Evolutionary conservation across 78 protist species (phyloP), one percentile per base, ranked within the genome.

Genomic region (Speleostelium caveatum): DNA sequence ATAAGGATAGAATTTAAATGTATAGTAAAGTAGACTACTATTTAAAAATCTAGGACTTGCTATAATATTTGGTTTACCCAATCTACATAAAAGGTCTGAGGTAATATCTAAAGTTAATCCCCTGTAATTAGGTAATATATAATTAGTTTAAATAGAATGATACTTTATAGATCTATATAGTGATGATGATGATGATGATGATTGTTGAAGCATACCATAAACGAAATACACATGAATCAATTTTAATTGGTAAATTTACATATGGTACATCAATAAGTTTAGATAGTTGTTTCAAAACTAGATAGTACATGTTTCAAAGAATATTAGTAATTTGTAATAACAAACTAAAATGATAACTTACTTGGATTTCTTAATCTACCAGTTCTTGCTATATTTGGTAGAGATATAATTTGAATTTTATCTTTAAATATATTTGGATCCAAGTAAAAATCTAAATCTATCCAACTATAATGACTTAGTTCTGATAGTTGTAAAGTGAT

Each of bases 381-480:
- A 1, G 75, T 41, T 28, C 10, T 41, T 39, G 80, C 39, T 22
- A 80, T 80, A 2, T 35, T 19, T 28, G 79, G n/a, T 0, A 80
- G 38, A 17, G 59, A 16, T 30, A 51, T 58, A 14, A 17, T 35
- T 59, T 12, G 39, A 58, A 80, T 32, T 63, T 59, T 26, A 49
- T 63, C 14, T 12, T 10, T 58, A 36, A 19, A 24, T 8, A 14
- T 1, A 19, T 3, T 33, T 60, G 4, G 4, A 3, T 24, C 26
- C 3, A 36, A 35, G 51, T 69, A 41, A 28, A 26, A 32, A 45
- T 83, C 73, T 2, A 83, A 12, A 60, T 59, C 53, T 2, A 83
- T 75, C 91, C 91, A 83, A n/a, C 79, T 73, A 58, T 22, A 69
- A 69, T 83, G 79, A 32, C 51, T 75, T 24, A 83, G 42, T 60